phyloP scores from a whole-genome alignment of 805 yeast genomes.

The Clavispora fructus region DNA sequence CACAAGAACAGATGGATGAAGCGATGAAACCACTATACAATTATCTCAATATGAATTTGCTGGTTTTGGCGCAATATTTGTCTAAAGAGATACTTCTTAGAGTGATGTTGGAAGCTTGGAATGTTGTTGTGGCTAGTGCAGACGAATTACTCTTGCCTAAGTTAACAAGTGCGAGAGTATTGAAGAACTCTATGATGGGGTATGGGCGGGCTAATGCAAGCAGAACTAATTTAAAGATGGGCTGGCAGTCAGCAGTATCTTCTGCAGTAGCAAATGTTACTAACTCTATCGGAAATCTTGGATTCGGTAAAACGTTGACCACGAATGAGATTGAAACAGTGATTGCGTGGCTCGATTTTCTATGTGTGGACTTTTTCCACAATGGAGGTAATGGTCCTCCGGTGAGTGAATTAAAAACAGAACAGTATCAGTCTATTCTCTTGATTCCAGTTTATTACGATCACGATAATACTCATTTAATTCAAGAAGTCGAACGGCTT shows the following conservation, averaged over 20 bases:
- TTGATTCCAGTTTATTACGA: conserved; percentile 65
- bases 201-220: conserved; percentile 8
- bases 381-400: conserved; percentile 81
- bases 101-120: conserved; percentile 80
- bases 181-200: conserved; percentile 20
- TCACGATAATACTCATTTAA: conserved; percentile 40
- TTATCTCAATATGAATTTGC: conserved; percentile 63
- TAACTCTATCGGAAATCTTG: conserved; percentile 36
- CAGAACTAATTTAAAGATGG: conserved; percentile 8
- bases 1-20: conserved; percentile 48
- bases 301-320: conserved; percentile 53
- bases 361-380: conserved; percentile 72
- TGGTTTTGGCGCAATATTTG: conserved; percentile 55
- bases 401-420: conserved; percentile 54
- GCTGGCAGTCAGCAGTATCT: conserved; percentile 42
- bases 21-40: conserved; percentile 71
- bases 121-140: conserved; percentile 59
- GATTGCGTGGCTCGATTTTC: conserved; percentile 60
- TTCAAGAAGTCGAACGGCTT: conserved; percentile 53
- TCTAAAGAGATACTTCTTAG: conserved; percentile 51
- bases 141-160: conserved; percentile 75
- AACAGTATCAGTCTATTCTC: conserved; percentile 58
- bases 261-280: conserved; percentile 50
- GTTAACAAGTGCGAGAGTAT: conserved; percentile 41
- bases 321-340: conserved; percentile 60